Percentiles rank a stretch among this genome's conserved stretches.
phyloP scores from a whole-genome alignment of 805 yeast genomes.

The Myxozyma kluyveri region DNA sequence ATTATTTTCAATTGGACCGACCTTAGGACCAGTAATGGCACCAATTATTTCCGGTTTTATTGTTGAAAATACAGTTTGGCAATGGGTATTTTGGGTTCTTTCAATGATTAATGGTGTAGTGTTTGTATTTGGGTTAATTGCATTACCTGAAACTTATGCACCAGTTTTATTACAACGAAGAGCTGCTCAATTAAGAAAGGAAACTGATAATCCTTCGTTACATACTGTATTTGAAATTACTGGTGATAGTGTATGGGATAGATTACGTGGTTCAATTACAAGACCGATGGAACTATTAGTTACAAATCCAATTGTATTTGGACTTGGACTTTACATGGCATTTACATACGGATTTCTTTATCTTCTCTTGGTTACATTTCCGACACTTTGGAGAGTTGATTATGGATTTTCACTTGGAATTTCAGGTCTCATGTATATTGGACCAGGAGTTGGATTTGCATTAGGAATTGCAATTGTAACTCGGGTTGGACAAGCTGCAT shows the following conservation, averaged over 20 bases:
- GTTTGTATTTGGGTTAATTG: slow-evolving; percentile 34
- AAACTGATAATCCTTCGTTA: slow-evolving; percentile 49
- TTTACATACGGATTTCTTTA: slow-evolving; percentile 48
- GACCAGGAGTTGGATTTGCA: slow-evolving; percentile 67
- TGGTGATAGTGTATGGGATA: slow-evolving; percentile 42
- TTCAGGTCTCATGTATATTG: slow-evolving; percentile 70
- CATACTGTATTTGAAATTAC: slow-evolving; percentile 48
- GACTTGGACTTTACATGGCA: slow-evolving; percentile 41
- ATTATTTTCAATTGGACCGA: slow-evolving; percentile 37
- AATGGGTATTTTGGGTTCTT: slow-evolving; percentile 52
- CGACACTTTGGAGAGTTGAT: slow-evolving; percentile 60
- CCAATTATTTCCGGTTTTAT: slow-evolving; percentile 55
- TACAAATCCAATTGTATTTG: slow-evolving; percentile 41
- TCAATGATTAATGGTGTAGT: slow-evolving; percentile 17
- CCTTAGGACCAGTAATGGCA: slow-evolving; percentile 67
- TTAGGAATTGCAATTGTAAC: slow-evolving; percentile 56
- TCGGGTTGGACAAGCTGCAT: slow-evolving; percentile 48
- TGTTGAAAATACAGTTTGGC: slow-evolving; percentile 50
- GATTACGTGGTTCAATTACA: slow-evolving; percentile 44
- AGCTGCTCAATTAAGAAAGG: slow-evolving; percentile 48
- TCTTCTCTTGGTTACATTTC: slow-evolving; percentile 69
- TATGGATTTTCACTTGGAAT: slow-evolving; percentile 62
- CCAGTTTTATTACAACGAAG: slow-evolving; percentile 47
- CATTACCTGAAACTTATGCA: slow-evolving; percentile 63
- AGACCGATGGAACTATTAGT: slow-evolving; percentile 38